These are phyloP conservation scores for Physcia stellaris DNA, from an alignment of 495 filamentous ascomycete species.

Conservation along the genomic window DNA sequence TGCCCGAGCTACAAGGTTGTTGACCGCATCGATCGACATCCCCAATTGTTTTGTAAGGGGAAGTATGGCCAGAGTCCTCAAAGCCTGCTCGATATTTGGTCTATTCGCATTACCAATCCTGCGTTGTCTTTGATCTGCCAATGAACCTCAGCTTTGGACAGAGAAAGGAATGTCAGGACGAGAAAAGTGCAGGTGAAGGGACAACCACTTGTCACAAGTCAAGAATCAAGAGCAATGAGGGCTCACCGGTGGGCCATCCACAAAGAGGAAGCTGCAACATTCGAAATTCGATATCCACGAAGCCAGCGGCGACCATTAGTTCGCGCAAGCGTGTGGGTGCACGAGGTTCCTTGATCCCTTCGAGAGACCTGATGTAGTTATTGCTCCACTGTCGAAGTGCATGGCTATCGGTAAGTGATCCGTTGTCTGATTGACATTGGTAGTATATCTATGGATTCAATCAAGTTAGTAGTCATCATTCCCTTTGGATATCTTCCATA, in stretches of 20 bases:
- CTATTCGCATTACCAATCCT: constrained; percentile 48
- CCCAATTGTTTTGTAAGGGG: constrained; percentile 41
- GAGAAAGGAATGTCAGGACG: constrained; percentile 1
- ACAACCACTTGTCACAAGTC: background rate
- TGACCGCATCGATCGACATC: constrained; percentile 51
- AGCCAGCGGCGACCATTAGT: constrained; percentile 53
- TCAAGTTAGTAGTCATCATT: too few species aligned
- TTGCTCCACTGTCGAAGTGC: constrained; percentile 64
- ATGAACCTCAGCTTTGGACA: background rate
- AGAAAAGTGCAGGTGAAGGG: background rate
- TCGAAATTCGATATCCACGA: constrained; percentile 54
- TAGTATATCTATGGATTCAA: too few species aligned
- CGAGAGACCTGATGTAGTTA: constrained; percentile 49
- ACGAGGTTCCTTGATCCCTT: constrained; percentile 56
- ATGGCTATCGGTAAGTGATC: constrained; percentile 56
- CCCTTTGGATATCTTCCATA: too few species aligned
- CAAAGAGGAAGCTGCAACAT: constrained; percentile 65
- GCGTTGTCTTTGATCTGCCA: constrained; percentile 42
- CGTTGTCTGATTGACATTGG: constrained; percentile 83
- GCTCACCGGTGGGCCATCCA: constrained; percentile 58
- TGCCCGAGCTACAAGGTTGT: constrained; percentile 51
- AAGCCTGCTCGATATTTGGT: constrained; percentile 44
- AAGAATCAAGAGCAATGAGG: background rate
- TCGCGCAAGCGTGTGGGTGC: constrained; percentile 47
- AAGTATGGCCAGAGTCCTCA: constrained; percentile 49